Evolutionary conservation across 2,329 filamentous ascomycete genomes (phyloP).

Genomic region (Arthroderma sp.): DNA sequence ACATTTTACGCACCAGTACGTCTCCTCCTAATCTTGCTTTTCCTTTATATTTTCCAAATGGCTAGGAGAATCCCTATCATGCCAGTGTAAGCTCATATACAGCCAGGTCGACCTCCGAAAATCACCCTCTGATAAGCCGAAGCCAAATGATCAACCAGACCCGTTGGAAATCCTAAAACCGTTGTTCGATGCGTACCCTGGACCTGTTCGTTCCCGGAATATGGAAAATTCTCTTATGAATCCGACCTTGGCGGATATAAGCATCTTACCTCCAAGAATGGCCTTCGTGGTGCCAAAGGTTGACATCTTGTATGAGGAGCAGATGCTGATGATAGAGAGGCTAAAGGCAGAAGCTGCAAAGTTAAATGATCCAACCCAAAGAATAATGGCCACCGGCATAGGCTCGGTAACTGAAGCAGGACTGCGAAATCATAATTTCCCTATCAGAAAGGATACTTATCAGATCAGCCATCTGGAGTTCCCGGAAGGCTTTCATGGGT

Average conservation of each 20-base stretch:
- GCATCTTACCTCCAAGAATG: constrained; percentile 29
- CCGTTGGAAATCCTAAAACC: constrained; percentile 30
- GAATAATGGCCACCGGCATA: background rate
- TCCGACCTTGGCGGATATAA: constrained; percentile 25
- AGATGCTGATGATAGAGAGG: constrained; percentile 30
- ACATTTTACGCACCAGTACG: constrained; percentile 30
- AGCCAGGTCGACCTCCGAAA: constrained; percentile 30
- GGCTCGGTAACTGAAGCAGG: background rate
- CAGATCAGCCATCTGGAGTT: background rate
- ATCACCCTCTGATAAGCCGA: constrained; percentile 32
- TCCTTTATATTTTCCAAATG: background rate
- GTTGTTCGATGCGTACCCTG: constrained; percentile 37
- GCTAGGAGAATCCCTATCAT: background rate
- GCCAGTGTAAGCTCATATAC: background rate
- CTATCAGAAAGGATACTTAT: background rate
- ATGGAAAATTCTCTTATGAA: constrained; percentile 28
- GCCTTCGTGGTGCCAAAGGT: constrained; percentile 32
- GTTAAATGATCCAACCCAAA: constrained; percentile 2
- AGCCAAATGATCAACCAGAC: constrained; percentile 25
- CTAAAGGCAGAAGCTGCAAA: constrained; percentile 19
- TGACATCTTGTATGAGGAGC: constrained; percentile 35
- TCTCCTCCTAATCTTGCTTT: background rate
- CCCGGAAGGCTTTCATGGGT: constrained; percentile 21
- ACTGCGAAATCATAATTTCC: background rate
- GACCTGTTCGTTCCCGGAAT: constrained; percentile 16